phyloP scores from a whole-genome alignment of 2,329 filamentous ascomycete species.

The Geosmithia flava region DNA sequence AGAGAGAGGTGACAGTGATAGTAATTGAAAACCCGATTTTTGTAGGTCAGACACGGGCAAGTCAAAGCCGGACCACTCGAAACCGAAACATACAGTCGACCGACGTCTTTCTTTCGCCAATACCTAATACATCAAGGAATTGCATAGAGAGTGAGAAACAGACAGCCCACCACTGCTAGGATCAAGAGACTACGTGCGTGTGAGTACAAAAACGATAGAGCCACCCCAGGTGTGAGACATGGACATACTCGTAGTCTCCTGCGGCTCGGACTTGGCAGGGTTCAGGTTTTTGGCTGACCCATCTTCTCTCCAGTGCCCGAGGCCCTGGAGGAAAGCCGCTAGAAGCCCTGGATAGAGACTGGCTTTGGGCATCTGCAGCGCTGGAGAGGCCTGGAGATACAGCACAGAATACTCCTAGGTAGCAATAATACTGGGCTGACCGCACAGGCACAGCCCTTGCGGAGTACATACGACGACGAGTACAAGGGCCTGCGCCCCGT shows the following conservation, averaged over 20 bases:
- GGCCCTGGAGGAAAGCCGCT: neutral
- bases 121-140: too few relatives aligned
- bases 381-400: neutral
- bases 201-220: too few relatives aligned
- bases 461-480: neutral
- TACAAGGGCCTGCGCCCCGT: neutral
- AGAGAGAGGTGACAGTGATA: too few relatives aligned
- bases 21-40: too few relatives aligned
- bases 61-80: too few relatives aligned
- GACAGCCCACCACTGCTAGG: too few relatives aligned
- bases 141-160: too few relatives aligned
- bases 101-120: too few relatives aligned
- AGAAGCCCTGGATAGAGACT: neutral
- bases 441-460: neutral
- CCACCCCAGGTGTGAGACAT: neutral
- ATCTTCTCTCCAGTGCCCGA: neutral
- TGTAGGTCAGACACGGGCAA: too few relatives aligned
- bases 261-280: neutral
- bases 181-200: too few relatives aligned
- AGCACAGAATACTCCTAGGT: neutral
- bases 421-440: neutral
- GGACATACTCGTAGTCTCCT: neutral
- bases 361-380: neutral
- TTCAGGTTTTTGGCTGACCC: neutral
- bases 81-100: too few relatives aligned